Conservation (phyloP, 228 moss, liverwort and hornwort genomes). For the Sphagnum fallax region DNA sequence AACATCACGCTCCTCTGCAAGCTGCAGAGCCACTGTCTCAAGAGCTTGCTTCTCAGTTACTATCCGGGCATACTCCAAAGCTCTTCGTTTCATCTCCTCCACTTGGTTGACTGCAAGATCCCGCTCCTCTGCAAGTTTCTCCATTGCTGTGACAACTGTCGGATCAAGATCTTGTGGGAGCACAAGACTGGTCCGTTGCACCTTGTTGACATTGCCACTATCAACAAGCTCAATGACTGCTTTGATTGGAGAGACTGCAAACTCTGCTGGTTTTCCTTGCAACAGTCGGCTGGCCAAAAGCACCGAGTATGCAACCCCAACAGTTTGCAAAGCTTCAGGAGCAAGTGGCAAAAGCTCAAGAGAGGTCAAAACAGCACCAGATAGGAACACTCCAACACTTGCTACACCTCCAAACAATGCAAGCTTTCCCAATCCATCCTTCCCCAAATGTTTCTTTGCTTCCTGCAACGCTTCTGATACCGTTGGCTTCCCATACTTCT, state of each 20-base stretch:
- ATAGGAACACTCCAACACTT: slow-evolving; percentile 42
- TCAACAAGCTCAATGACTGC: slow-evolving; percentile 74
- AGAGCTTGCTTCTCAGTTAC: slow-evolving; percentile 67
- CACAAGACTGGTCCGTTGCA: slow-evolving; percentile 23
- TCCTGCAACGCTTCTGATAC: slow-evolving; percentile 48
- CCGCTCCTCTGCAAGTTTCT: slow-evolving; percentile 58
- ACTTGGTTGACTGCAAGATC: slow-evolving; percentile 60
- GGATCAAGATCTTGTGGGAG: slow-evolving; percentile 42
- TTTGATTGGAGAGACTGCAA: slow-evolving; percentile 63
- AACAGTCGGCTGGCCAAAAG: slow-evolving; percentile 61
- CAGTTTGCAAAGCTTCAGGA: slow-evolving; percentile 63
- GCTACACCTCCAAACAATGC: slow-evolving; percentile 52
- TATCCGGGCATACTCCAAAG: slow-evolving; percentile 31
- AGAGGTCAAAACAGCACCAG: slow-evolving; percentile 54
- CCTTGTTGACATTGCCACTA: slow-evolving; percentile 25
- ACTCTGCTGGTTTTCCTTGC: slow-evolving; percentile 36
- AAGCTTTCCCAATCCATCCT: slow-evolving; percentile 46
- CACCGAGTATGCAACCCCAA: slow-evolving; percentile 65
- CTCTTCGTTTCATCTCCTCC: slow-evolving; percentile 49
- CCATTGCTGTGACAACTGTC: slow-evolving; percentile 39
- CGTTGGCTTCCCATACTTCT: slow-evolving; percentile 24
- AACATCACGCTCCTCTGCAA: slow-evolving; percentile 71
- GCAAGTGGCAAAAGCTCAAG: slow-evolving; percentile 53
- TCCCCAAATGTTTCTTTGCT: slow-evolving; percentile 34
- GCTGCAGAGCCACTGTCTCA: slow-evolving; percentile 78